Percentiles rank a stretch among this genome's conserved stretches.
Conservation (phyloP, 2,329 filamentous ascomycete species). For the Hypomyces rosellus region DNA sequence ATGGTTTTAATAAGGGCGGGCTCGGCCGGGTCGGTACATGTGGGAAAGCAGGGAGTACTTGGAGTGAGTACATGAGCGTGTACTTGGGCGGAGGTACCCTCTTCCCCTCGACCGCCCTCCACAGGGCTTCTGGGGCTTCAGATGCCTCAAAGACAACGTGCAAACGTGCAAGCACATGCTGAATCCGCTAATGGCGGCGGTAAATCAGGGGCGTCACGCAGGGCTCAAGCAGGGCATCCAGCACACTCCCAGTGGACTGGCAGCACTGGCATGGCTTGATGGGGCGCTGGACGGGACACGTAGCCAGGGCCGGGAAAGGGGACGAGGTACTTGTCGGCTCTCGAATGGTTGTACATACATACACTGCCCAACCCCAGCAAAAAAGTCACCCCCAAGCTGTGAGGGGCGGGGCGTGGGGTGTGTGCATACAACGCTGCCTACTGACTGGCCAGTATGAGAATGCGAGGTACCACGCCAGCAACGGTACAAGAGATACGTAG, state of each 20-base stretch:
- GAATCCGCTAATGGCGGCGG: slow-evolving; percentile 20
- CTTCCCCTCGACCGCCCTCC: neutral
- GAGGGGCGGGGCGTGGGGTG: slow-evolving; percentile 2
- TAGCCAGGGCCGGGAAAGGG: slow-evolving; percentile 10
- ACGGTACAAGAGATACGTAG: neutral
- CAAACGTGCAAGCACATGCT: slow-evolving; percentile 12
- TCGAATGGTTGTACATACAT: slow-evolving; percentile 14
- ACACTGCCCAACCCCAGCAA: slow-evolving; percentile 8
- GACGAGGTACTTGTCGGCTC: slow-evolving; percentile 15
- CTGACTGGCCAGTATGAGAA: too few relatives aligned
- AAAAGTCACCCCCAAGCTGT: slow-evolving; percentile 9
- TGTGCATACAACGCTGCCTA: neutral
- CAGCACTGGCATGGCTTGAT: slow-evolving; percentile 8
- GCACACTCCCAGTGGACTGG: neutral
- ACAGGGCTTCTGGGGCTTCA: neutral
- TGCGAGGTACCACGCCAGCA: slow-evolving; percentile 1
- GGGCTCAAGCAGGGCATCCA: slow-evolving; percentile 11
- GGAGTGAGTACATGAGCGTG: too few relatives aligned
- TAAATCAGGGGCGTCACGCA: slow-evolving; percentile 20
- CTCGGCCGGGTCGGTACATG: slow-evolving; percentile 26
- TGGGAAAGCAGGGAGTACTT: slow-evolving; percentile 5
- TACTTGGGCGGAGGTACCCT: slow-evolving; percentile 13
- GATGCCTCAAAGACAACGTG: neutral
- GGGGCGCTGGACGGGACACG: slow-evolving; percentile 12
- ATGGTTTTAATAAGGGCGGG: slow-evolving; percentile 27